Conservation (phyloP, 441 rosid species). For the Biscutella laevigata region DNA sequence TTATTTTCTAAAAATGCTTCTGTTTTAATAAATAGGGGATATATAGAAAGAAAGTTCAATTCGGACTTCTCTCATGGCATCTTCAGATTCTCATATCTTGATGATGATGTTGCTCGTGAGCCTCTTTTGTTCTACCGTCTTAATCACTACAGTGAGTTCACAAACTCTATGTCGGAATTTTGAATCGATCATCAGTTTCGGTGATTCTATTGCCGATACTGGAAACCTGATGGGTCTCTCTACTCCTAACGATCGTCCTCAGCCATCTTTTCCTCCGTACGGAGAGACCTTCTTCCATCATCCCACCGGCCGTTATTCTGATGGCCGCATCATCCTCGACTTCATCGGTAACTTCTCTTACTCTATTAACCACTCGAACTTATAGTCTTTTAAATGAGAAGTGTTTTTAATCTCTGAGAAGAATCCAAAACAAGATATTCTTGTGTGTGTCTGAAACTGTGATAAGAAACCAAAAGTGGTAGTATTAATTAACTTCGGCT, state of each 20-base stretch:
- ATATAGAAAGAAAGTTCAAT: not conserved
- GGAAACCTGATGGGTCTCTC: constrained; percentile 23
- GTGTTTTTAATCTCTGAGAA: not conserved
- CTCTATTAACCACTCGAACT: not conserved
- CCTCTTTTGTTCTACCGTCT: not conserved
- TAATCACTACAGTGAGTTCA: not conserved
- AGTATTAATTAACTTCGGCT: too few relatives aligned
- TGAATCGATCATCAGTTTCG: constrained; percentile 25
- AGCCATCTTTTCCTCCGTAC: constrained; percentile 7
- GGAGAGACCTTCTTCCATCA: constrained; percentile 21
- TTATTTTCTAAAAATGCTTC: too few relatives aligned
- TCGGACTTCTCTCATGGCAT: not conserved
- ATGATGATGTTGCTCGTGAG: not conserved
- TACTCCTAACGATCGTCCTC: constrained; percentile 10
- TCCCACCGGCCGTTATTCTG: constrained; percentile 12
- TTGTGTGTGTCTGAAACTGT: not conserved
- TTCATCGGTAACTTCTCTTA: constrained; percentile 18
- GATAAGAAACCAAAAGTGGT: too few relatives aligned
- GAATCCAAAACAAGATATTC: not conserved
- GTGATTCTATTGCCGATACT: constrained; percentile 21
- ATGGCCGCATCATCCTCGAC: constrained; percentile 22
- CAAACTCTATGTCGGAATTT: not conserved
- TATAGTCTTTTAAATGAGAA: too few relatives aligned
- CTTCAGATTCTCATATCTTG: not conserved
- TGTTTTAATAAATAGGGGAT: too few relatives aligned